Evolutionary conservation across 176 grass and related monocot species (phyloP), one percentile per base, ranked within the genome.

Genomic region (Rhynchospora tenuis): DNA sequence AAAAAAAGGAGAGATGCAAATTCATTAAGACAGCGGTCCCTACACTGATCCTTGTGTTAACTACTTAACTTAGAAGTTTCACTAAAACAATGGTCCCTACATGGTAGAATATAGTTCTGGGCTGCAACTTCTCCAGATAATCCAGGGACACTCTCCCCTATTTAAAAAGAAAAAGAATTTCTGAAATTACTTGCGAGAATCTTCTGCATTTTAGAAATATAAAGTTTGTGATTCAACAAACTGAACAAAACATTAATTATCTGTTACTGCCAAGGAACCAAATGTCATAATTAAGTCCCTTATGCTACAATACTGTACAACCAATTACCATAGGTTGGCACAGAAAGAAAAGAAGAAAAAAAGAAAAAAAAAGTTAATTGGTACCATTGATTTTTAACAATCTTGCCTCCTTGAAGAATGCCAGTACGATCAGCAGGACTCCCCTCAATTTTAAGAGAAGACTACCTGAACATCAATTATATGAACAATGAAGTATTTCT

Each of bases 311-410:
- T 4, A n/a, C 12, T 11, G 23, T 17, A 56, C 24, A 80, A 65
- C 56, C 29, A 44, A n/a, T 63, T 46, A 45, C 17, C 13, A 50
- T 45, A 50, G 2, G 11, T 81, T 81, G 45, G 28, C 10, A 48
- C 11, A 9, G 20, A 19, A 78, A 51, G 33, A 38, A 38, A 78
- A 74, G n/a, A n/a, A n/a, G n/a, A n/a, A n/a, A n/a, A 27, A 74
- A 16, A 10, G 5, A 16, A 52, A 67, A 77, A n/a, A n/a, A n/a
- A n/a, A n/a, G n/a, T n/a, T n/a, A n/a, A 65, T 38, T 81, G 56
- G 70, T 93, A 93, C 95, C 92, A 77, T 98, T 88, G 42, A 98
- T 98, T 86, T n/a, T 98, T 92, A 84, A 94, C 84, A 79, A 98
- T 82, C 70, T 98, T 89, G 65, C 94, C 95, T 64, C 95, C 95